Base-by-base conservation (phyloP, 2,329 filamentous ascomycete genomes). In the Didymella exigua region DNA sequence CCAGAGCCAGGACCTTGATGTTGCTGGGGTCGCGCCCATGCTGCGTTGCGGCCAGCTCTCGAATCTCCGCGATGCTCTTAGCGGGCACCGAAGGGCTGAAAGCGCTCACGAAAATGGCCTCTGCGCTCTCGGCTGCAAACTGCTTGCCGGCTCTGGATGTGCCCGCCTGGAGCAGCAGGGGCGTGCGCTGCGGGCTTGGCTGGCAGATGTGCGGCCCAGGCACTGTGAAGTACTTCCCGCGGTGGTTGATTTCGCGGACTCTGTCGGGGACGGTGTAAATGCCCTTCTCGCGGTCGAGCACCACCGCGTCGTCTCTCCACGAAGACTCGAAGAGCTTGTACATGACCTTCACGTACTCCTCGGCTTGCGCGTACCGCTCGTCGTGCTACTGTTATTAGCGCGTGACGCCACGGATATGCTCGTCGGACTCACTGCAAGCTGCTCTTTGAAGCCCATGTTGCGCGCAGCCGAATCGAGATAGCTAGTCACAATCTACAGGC, bases 261-360 rank as follows among this genome's bases (percentile, higher is more conserved):
- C 83, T 78, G 2, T 77, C 71, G 2, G 83, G 82, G 26, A 84
- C 77, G 1, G 83, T 83, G 69, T 89, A 90, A 41, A 88, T 73
- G 0, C 84, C 84, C 5, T 77, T 80, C 51, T 83, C 74, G 10
- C 82, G 80, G 65, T 89, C 82, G 0, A 84, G 78, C 23, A 84
- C 78, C 1, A 90, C 84, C 0, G 88, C 87, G 65, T 89, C 85
- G 49, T 85, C 82, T 30, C 86, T 78, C 86, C 87, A 89, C 0
- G 85, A 89, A 0, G 82, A 85, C 63, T 89, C 82, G 70, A 86
- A 82, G 1, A 90, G 81, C 66, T 89, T 89, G 74, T 89, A 89
- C 62, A 88, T 80, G 2, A 90, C 85, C 38, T 84, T 78, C 69
- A 89, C 79, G 72, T 89, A 90, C 68, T 90, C 88, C 58, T 89